Evolutionary conservation across 768 basidiomycete species (phyloP).

Genomic region (Mrakia gelida): DNA sequence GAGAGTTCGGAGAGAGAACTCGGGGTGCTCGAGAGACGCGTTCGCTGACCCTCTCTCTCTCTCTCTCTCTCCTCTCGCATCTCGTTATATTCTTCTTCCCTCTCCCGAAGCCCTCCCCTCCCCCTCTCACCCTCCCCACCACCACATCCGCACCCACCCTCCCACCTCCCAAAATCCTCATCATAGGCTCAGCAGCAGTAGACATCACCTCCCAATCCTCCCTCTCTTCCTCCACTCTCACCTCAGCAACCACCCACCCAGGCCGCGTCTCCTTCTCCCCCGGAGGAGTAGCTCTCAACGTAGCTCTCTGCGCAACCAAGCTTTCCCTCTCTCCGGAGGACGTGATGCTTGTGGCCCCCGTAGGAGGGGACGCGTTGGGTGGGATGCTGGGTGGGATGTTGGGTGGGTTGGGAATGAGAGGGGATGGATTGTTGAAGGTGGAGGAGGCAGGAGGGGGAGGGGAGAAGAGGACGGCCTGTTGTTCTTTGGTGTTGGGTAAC

Average conservation of each 20-base stretch:
- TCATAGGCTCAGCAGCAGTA: conserved; percentile 82
- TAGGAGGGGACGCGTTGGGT: conserved; percentile 74
- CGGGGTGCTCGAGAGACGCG: neutral
- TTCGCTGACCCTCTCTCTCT: neutral
- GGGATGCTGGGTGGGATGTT: conserved; percentile 60
- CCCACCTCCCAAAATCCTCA: conserved; percentile 49
- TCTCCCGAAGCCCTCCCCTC: conserved; percentile 9
- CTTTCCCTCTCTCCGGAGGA: conserved; percentile 38
- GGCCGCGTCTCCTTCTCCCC: conserved; percentile 51
- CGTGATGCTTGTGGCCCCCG: conserved; percentile 64
- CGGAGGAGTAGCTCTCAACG: conserved; percentile 71
- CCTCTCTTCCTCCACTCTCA: neutral
- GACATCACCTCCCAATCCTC: conserved; percentile 49
- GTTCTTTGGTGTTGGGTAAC: conserved; percentile 75
- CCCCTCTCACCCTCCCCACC: neutral
- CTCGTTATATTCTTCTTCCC: too few relatives aligned
- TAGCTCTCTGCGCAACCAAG: conserved; percentile 83
- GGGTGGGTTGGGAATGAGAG: conserved; percentile 64
- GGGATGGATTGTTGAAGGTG: conserved; percentile 62
- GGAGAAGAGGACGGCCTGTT: conserved; percentile 63
- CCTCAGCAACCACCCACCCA: conserved; percentile 59
- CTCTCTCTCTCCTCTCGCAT: neutral
- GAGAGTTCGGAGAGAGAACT: neutral
- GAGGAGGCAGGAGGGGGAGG: conserved; percentile 41
- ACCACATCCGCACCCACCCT: neutral